Evolutionary conservation across 306 rosid genomes (phyloP), one percentile per base, ranked within the genome.

Genomic region (Adenanthera pavonina): DNA sequence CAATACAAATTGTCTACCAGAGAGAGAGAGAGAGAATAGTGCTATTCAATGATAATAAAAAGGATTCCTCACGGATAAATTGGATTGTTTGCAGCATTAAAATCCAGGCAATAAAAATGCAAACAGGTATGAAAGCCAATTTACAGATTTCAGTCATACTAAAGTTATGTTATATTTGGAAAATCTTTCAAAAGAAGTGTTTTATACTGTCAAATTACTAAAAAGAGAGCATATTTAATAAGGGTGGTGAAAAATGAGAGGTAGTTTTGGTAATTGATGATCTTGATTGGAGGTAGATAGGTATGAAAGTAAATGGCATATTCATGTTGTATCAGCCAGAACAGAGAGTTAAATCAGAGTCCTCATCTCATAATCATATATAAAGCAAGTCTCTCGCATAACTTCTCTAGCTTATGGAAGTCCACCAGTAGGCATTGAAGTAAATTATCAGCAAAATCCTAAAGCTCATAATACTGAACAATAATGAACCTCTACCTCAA

Each of bases 401-500:
- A 66, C 4, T 67, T 67, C 3, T 67, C 3, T 67, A 41, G 13
- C 14, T 12, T 43, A 8, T 3, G 8, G 36, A 73, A 53, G 16
- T 17, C 17, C 51, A n/a, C 43, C 52, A 0, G 54, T 38, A 46
- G 8, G 76, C 52, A 60, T 19, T 34, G 16, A 20, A 57, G 16
- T 59, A 36, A 36, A 66, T 20, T 68, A 70, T 8, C 57, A 57
- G 68, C 74, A 66, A 67, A 67, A 78, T 74, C 44, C 62, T 69
- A 79, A 38, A 36, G 17, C 79, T 62, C 38, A 20, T 43, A 15
- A 7, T 44, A 62, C 34, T 72, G 34, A 79, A 70, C 61, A 82
- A 40, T 14, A 13, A 41, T 59, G 16, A 70, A 14, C 6, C 40
- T 25, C 59, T 72, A 93, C 99, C 94, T 96, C 99, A 33, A 93